Percentiles rank a stretch among this genome's conserved stretches.
These are phyloP conservation scores for Didymella pinodella DNA, from an alignment of 2,329 filamentous ascomycete genomes.

Conservation along the genomic window DNA sequence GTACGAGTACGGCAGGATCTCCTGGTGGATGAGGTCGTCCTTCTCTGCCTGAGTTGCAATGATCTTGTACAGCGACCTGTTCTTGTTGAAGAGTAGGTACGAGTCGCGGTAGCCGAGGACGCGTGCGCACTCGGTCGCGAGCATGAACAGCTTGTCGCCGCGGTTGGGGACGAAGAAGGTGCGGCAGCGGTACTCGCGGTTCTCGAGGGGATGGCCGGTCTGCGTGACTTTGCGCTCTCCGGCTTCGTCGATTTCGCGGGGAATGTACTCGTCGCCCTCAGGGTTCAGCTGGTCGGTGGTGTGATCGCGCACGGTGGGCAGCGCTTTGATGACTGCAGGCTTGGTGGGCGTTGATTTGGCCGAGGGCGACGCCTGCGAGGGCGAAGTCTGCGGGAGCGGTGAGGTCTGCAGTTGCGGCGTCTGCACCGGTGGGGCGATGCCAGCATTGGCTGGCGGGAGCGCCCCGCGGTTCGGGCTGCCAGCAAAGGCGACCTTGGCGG, in stretches of 20 bases:
- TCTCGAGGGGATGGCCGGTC: slow-evolving; percentile 82
- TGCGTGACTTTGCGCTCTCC: slow-evolving; percentile 92
- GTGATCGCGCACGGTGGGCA: slow-evolving; percentile 95
- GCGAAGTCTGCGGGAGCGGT: slow-evolving; percentile 59
- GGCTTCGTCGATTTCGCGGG: slow-evolving; percentile 88
- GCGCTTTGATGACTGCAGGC: slow-evolving; percentile 81
- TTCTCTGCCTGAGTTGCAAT: slow-evolving; percentile 96
- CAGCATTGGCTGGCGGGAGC: slow-evolving; percentile 60
- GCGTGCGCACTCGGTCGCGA: slow-evolving; percentile 94
- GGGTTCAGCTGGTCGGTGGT: slow-evolving; percentile 93
- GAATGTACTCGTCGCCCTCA: slow-evolving; percentile 92
- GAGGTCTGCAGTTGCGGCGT: slow-evolving; percentile 64
- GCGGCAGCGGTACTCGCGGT: slow-evolving; percentile 87
- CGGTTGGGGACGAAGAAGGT: slow-evolving; percentile 93
- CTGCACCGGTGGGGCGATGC: slow-evolving; percentile 58
- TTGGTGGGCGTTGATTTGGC: slow-evolving; percentile 80
- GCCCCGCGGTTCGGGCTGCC: slow-evolving; percentile 65
- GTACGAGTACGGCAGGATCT: slow-evolving; percentile 96
- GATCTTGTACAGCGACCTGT: slow-evolving; percentile 95
- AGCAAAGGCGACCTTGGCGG: slow-evolving; percentile 57
- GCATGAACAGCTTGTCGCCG: slow-evolving; percentile 96
- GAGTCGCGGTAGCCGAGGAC: slow-evolving; percentile 94
- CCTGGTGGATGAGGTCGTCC: slow-evolving; percentile 92
- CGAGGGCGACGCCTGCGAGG: slow-evolving; percentile 69
- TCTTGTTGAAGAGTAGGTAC: slow-evolving; percentile 99